phyloP scores from a whole-genome alignment of 2,329 filamentous ascomycete genomes.

The Alternaria triticina region DNA sequence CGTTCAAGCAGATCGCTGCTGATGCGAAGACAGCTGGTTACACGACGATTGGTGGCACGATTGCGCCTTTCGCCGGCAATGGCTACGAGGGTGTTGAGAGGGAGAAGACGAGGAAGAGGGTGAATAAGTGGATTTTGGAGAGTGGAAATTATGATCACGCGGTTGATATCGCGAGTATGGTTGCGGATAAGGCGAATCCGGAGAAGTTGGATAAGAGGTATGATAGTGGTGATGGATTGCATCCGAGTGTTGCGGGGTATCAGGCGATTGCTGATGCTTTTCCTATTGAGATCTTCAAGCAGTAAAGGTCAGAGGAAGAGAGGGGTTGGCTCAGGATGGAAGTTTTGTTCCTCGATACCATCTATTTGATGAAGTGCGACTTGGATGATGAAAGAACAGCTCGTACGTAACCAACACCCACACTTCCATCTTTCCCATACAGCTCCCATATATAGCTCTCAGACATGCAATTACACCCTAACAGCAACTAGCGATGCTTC shows the following conservation, averaged over 20 bases:
- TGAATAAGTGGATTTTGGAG: constrained; percentile 67
- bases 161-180: constrained; percentile 66
- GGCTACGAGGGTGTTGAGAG: constrained; percentile 52
- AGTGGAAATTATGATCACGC: constrained; percentile 64
- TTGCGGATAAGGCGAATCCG: constrained; percentile 59
- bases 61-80: constrained; percentile 66
- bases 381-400: too few relatives aligned
- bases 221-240: constrained; percentile 69
- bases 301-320: not conserved
- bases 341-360: too few relatives aligned
- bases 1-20: constrained; percentile 63
- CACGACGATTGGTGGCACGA: constrained; percentile 66
- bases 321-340: too few relatives aligned
- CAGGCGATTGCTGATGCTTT: constrained; percentile 65
- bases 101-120: constrained; percentile 61
- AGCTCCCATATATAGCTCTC: too few relatives aligned
- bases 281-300: constrained; percentile 60
- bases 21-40: constrained; percentile 48
- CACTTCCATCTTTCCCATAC: too few relatives aligned
- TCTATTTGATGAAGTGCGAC: too few relatives aligned
- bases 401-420: too few relatives aligned
- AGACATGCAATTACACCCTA: too few relatives aligned
- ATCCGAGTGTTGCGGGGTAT: constrained; percentile 67
- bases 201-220: constrained; percentile 57
- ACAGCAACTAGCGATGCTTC: too few relatives aligned